Conservation (phyloP, 495 filamentous ascomycete species). For the Neurospora africana region DNA sequence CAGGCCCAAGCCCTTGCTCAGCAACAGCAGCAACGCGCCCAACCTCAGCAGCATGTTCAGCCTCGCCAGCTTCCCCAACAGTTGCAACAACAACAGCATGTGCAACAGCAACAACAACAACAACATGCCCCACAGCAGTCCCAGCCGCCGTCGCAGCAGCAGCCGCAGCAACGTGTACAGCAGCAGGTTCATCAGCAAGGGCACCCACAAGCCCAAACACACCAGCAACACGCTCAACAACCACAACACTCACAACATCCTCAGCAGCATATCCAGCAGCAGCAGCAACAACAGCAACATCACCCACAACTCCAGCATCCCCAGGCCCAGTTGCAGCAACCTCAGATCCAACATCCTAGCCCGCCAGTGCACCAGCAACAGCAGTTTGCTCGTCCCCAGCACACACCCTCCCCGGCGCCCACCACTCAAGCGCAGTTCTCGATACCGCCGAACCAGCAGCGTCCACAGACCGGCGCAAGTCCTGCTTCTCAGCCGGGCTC, state of each 20-base stretch:
- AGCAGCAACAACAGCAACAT: neutral
- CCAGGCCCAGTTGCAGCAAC: neutral
- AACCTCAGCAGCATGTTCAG: constrained; percentile 7
- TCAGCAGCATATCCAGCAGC: neutral
- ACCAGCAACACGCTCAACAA: neutral
- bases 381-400: constrained; percentile 17
- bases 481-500: constrained; percentile 31
- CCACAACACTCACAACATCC: neutral
- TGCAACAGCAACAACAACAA: constrained; percentile 12
- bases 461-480: constrained; percentile 58
- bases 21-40: constrained; percentile 47
- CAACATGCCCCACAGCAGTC: constrained; percentile 8
- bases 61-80: constrained; percentile 7
- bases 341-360: neutral
- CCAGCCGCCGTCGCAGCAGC: neutral
- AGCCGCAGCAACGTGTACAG: constrained; percentile 4
- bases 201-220: neutral
- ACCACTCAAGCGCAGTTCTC: constrained; percentile 15
- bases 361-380: constrained; percentile 3
- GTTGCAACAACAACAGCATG: constrained; percentile 5
- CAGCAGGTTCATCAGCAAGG: neutral
- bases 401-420: constrained; percentile 25
- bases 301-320: neutral
- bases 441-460: constrained; percentile 49
- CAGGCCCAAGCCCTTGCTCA: neutral